A percentile compares a stretch with the other conserved stretches of the same genome.
Conservation (phyloP, 2,329 filamentous ascomycete genomes). For the Hypoxylon sp. region DNA sequence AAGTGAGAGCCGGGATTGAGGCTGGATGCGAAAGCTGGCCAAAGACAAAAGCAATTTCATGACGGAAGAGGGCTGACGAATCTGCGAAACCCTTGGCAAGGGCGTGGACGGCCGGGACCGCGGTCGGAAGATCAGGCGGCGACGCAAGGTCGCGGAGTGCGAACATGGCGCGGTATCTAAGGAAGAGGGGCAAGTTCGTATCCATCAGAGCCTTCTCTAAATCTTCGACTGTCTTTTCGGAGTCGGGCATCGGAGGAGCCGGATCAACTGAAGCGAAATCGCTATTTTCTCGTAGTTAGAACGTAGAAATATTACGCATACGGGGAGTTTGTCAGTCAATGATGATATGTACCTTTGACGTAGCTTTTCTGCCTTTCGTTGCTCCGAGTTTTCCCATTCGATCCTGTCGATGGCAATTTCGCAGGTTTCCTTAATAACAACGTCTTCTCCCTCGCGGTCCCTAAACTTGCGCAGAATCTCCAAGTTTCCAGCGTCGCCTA, state of each 20-base stretch:
- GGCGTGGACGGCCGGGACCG: slow-evolving; percentile 86
- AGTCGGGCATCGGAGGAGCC: slow-evolving; percentile 86
- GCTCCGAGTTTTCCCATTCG: slow-evolving; percentile 88
- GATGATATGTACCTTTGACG: slow-evolving; percentile 76
- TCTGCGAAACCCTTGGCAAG: slow-evolving; percentile 89
- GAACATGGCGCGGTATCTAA: slow-evolving; percentile 98
- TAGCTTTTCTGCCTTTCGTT: slow-evolving; percentile 80
- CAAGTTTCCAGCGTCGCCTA: slow-evolving; percentile 82
- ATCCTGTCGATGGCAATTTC: slow-evolving; percentile 97
- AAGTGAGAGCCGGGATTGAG: slow-evolving; percentile 91
- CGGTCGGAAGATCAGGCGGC: slow-evolving; percentile 90
- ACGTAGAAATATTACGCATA: neutral
- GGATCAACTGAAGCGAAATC: slow-evolving; percentile 97
- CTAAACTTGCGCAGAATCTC: slow-evolving; percentile 80
- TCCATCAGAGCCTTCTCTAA: slow-evolving; percentile 86
- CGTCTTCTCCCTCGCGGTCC: slow-evolving; percentile 81
- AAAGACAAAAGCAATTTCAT: slow-evolving; percentile 98
- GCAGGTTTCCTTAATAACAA: slow-evolving; percentile 93
- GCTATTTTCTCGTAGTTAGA: slow-evolving; percentile 65
- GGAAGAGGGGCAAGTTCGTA: slow-evolving; percentile 83
- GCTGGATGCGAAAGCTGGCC: slow-evolving; percentile 96
- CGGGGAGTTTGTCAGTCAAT: neutral
- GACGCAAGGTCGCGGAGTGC: slow-evolving; percentile 94
- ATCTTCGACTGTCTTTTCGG: slow-evolving; percentile 77
- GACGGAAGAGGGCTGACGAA: slow-evolving; percentile 91